Conservation (phyloP, 495 filamentous ascomycete genomes). For the Aspergillus carlsbadensis region DNA sequence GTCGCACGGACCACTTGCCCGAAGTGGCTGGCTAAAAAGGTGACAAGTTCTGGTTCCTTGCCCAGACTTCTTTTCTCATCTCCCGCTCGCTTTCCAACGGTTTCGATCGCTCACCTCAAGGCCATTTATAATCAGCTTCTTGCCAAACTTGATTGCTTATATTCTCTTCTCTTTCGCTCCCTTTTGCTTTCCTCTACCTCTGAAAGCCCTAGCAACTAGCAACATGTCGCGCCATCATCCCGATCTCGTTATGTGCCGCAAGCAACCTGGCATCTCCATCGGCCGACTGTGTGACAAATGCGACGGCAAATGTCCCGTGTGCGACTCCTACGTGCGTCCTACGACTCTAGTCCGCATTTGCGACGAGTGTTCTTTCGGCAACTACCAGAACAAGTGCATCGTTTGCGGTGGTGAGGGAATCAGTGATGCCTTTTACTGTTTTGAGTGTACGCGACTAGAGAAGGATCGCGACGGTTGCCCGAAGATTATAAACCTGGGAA, state of each 20-base stretch:
- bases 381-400: conserved; percentile 99
- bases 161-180: conserved; percentile 2
- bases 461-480: conserved; percentile 98
- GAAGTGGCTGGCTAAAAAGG: conserved; percentile 9
- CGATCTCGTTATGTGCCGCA: conserved; percentile 99
- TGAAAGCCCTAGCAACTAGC: conserved; percentile 2
- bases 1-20: conserved; percentile 19
- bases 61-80: conserved; percentile 6
- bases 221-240: conserved; percentile 42
- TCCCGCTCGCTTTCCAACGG: conserved; percentile 18
- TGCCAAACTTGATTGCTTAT: not conserved
- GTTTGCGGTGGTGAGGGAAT: conserved; percentile 99
- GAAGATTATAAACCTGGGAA: conserved; percentile 98
- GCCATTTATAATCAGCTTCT: conserved; percentile 1
- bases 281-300: conserved; percentile 99
- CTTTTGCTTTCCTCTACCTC: not conserved
- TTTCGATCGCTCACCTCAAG: conserved; percentile 13
- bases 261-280: conserved; percentile 96
- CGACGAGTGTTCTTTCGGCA: conserved; percentile 98
- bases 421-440: conserved; percentile 99
- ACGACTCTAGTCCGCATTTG: conserved; percentile 97
- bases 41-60: not conserved
- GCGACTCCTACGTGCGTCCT: conserved; percentile 97
- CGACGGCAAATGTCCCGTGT: conserved; percentile 98
- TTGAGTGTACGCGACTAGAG: conserved; percentile 95